Evolutionary conservation across 2,329 filamentous ascomycete species (phyloP).

Genomic region (Penicillium glabrum): DNA sequence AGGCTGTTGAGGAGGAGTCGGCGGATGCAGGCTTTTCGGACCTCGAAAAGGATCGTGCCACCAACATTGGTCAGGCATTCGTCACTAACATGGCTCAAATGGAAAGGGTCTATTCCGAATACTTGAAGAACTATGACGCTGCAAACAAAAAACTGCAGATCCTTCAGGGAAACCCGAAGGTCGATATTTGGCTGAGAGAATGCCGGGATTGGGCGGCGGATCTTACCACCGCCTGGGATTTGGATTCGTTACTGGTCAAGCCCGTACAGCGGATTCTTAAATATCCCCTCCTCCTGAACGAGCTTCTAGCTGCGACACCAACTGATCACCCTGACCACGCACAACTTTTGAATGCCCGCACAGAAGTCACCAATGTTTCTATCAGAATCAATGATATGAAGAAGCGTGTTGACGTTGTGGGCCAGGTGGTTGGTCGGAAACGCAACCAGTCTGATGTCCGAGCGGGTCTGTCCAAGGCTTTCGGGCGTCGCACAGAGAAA

Average conservation of each 20-base stretch:
- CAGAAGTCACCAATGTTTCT: conserved; percentile 64
- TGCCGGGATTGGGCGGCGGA: conserved; percentile 92
- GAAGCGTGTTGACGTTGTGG: conserved; percentile 89
- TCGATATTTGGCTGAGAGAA: conserved; percentile 81
- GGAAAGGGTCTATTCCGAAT: conserved; percentile 65
- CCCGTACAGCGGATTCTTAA: conserved; percentile 93
- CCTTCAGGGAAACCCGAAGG: conserved; percentile 55
- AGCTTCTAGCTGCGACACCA: conserved; percentile 77
- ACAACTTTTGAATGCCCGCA: conserved; percentile 68
- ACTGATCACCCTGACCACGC: conserved; percentile 78
- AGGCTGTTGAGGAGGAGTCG: conserved; percentile 26
- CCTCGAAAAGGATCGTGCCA: conserved; percentile 58
- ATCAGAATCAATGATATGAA: conserved; percentile 87
- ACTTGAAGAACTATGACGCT: conserved; percentile 64
- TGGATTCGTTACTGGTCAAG: conserved; percentile 96
- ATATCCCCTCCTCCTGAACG: conserved; percentile 82
- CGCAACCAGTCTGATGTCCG: conserved; percentile 86
- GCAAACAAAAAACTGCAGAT: conserved; percentile 61
- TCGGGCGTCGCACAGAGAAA: conserved; percentile 86
- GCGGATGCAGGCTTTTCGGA: conserved; percentile 40
- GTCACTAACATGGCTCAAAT: conserved; percentile 56
- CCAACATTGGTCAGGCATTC: conserved; percentile 61
- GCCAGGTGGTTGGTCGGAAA: conserved; percentile 81
- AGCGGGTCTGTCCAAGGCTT: conserved; percentile 80
- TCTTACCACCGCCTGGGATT: conserved; percentile 88